These are phyloP conservation scores for Physcomitrellopsis africana DNA, from an alignment of 225 moss, liverwort and hornwort genomes.

Conservation along the genomic window DNA sequence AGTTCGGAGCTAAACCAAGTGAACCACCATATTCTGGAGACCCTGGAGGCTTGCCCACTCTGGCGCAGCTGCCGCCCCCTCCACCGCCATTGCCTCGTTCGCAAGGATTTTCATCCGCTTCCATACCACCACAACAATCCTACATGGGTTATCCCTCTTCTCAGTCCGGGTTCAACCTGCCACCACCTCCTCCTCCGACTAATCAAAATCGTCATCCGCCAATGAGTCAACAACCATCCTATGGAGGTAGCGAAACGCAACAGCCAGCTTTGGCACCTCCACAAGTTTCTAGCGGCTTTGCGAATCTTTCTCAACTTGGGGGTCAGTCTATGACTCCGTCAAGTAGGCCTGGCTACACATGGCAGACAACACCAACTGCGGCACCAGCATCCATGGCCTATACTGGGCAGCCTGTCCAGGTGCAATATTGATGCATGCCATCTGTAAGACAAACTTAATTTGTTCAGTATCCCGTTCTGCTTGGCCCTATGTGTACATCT, in stretches of 20 bases:
- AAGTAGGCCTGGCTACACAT: slow-evolving; percentile 39
- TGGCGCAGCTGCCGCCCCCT: slow-evolving; percentile 39
- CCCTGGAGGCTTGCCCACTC: slow-evolving; percentile 14
- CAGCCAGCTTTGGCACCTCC: slow-evolving; percentile 38
- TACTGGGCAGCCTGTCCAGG: slow-evolving; percentile 48
- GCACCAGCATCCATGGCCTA: slow-evolving; percentile 43
- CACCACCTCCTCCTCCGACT: slow-evolving; percentile 39
- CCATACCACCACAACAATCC: slow-evolving; percentile 32
- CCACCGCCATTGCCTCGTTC: slow-evolving; percentile 39
- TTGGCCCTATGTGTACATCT: slow-evolving; percentile 4
- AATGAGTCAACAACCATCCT: slow-evolving; percentile 41
- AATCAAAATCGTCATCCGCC: slow-evolving; percentile 33
- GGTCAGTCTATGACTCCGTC: slow-evolving; percentile 39
- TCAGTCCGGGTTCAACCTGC: slow-evolving; percentile 46
- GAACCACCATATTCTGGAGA: slow-evolving; percentile 34
- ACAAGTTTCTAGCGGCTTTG: not conserved
- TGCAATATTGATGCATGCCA: slow-evolving; percentile 29
- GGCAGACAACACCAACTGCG: slow-evolving; percentile 40
- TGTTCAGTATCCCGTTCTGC: not conserved
- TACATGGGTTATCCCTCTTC: slow-evolving; percentile 24
- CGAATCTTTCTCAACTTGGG: slow-evolving; percentile 5
- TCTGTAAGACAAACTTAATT: not conserved
- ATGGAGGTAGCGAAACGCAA: slow-evolving; percentile 35
- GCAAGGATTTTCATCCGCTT: slow-evolving; percentile 42
- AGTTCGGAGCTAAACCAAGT: slow-evolving; percentile 35